A percentile compares a stretch with the other conserved stretches of the same genome.
These are phyloP conservation scores for Cylindrodendrum hubeiense DNA, from an alignment of 2,329 filamentous ascomycete species.

Conservation along the genomic window DNA sequence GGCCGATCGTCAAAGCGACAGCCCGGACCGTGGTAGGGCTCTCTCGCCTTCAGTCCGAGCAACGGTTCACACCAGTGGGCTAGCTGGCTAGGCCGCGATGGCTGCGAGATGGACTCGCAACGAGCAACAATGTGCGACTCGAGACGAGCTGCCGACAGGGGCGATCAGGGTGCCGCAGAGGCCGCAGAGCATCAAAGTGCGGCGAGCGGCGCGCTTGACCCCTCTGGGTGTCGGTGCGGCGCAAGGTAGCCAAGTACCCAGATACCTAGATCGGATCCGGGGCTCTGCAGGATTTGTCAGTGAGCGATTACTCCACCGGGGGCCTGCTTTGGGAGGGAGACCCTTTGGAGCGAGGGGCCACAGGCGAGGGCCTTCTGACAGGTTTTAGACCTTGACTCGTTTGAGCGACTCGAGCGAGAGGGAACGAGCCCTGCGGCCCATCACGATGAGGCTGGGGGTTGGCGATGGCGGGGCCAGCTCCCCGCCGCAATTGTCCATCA, in stretches of 20 bases:
- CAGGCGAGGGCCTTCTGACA: neutral
- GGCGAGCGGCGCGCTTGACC: slow-evolving; percentile 15
- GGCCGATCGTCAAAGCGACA: neutral
- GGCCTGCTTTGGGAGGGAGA: neutral
- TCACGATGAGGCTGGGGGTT: slow-evolving; percentile 1
- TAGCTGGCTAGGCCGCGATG: neutral
- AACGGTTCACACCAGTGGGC: slow-evolving; percentile 18
- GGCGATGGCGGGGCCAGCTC: neutral
- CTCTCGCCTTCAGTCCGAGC: slow-evolving; percentile 28
- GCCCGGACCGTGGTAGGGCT: neutral
- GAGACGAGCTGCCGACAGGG: slow-evolving; percentile 13
- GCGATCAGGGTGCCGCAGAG: neutral
- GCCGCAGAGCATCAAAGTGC: neutral
- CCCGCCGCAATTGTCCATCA: slow-evolving; percentile 23
- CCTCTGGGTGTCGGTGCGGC: slow-evolving; percentile 32
- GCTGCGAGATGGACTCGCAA: neutral
- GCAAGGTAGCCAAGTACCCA: slow-evolving; percentile 29
- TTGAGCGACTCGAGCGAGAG: neutral
- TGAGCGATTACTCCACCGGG: slow-evolving; percentile 16
- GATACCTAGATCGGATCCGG: slow-evolving; percentile 42
- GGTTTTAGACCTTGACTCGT: slow-evolving; percentile 1
- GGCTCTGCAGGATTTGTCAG: slow-evolving; percentile 41
- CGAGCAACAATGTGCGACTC: neutral
- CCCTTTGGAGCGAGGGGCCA: slow-evolving; percentile 15
- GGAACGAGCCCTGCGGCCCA: neutral